Percentiles rank a stretch among this genome's conserved stretches.
These are phyloP conservation scores for Coprinopsis marcescibilis DNA, from an alignment of 768 basidiomycete genomes.

Conservation along the genomic window DNA sequence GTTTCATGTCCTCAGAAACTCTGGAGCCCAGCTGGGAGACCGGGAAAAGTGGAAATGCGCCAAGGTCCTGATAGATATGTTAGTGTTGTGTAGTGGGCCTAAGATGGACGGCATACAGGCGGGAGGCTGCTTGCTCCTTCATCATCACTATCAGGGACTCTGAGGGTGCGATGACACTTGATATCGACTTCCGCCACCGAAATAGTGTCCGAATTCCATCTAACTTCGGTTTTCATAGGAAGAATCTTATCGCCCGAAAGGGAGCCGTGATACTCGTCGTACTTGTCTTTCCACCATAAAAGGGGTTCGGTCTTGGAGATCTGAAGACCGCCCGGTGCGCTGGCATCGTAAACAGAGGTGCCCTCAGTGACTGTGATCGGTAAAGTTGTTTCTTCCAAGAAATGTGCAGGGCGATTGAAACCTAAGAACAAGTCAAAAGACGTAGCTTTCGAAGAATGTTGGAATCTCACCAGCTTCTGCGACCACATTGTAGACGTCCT, in stretches of 20 bases:
- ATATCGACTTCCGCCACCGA: slow-evolving; percentile 4
- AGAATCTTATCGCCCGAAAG: slow-evolving; percentile 1
- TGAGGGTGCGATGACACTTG: slow-evolving; percentile 14
- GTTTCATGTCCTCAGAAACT: slow-evolving; percentile 8
- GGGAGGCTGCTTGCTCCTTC: slow-evolving; percentile 1
- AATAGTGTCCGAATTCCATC: not conserved
- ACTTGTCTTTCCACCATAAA: slow-evolving; percentile 14
- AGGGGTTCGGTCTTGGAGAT: slow-evolving; percentile 9
- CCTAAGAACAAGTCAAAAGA: not conserved
- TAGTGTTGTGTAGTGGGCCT: not conserved
- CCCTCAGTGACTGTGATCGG: slow-evolving; percentile 6
- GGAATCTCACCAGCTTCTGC: not conserved
- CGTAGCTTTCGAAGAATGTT: not conserved
- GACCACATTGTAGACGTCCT: not conserved
- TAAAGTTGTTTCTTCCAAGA: slow-evolving; percentile 2
- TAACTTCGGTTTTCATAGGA: slow-evolving; percentile 11
- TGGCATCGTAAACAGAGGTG: slow-evolving; percentile 11
- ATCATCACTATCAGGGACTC: slow-evolving; percentile 12
- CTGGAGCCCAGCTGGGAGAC: slow-evolving; percentile 7
- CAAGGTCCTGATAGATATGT: slow-evolving; percentile 7
- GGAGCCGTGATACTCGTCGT: slow-evolving; percentile 13
- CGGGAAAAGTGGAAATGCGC: slow-evolving; percentile 10
- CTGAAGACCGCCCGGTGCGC: slow-evolving; percentile 9
- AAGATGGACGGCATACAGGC: not conserved
- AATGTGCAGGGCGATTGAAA: slow-evolving; percentile 4